Evolutionary conservation across 2,329 filamentous ascomycete genomes (phyloP), one percentile per base, ranked within the genome.

Genomic region (Cladosporium sp.): DNA sequence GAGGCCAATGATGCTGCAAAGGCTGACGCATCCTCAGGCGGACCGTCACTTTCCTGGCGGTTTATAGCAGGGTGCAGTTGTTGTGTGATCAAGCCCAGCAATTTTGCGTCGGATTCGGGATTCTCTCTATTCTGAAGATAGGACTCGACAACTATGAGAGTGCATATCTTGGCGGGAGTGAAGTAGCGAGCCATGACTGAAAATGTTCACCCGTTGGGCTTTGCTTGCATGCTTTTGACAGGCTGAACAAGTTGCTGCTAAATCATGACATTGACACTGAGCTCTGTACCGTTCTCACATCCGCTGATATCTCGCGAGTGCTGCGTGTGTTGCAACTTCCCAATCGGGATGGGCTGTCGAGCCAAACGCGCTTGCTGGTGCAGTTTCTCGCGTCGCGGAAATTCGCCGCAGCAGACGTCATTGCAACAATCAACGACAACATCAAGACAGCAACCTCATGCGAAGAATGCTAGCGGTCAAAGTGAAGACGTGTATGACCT

Each of bases 161-260:
- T 84, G 74, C 90, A 90, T 71, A 98, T 86, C 76, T 95, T 96
- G 71, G 92, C 89, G 14, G 94, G 92, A n/a, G 92, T 96, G 55
- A 98, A 85, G 78, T 90, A 96, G 66, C 91, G 90, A 73, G 90
- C 86, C 90, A 94, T 96, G 55, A 30, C 30, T 44, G 57, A 36
- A 32, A 18, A n/a, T 47, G 30, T 64, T 64, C 51, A 64, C 15
- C 34, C 51, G 34, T 57, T 30, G 11, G 61, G 51, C 62, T 68
- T 74, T 76, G 7, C 8, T 30, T 38, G 26, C 63, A 65, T 64
- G 36, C 51, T 64, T 38, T 57, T 44, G 18, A 21, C 11, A 21
- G 12, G 36, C 14, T 26, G 24, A 4, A 12, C n/a, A 47, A 47
- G 41, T 47, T 21, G 41, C n/a, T 21, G 41, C 41, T 47, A 47